Evolutionary conservation across 2,329 filamentous ascomycete species (phyloP), one percentile per base, ranked within the genome.

Genomic region (Blastomyces silverae): DNA sequence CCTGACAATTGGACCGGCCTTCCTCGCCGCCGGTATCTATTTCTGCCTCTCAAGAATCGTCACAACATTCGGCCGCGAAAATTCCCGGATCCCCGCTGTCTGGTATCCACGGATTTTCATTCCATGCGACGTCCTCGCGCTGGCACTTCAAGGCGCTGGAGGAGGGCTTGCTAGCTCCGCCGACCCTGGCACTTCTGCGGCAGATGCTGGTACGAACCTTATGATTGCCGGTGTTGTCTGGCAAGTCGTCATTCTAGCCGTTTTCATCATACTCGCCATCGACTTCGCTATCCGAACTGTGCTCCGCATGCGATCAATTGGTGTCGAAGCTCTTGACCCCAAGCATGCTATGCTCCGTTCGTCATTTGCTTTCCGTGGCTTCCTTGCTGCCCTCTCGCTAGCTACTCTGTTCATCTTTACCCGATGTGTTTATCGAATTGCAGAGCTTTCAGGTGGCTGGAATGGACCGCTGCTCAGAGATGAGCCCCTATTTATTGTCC

Each of bases 1-100:
- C 68, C 78, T 90, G 64, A 89, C 86, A 3, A 82, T 89, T 65
- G 86, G 79, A 0, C 87, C 87, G 0, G 86, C 86, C 0, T 89
- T 88, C 71, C 79, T 88, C 72, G 82, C 85, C 10, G 87, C 85
- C 0, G 84, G 81, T 1, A 81, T 89, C 52, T 89, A 89, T 70
- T 76, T 89, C 62, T 87, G 84, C 66, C 76, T 89, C 11, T 74
- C 75, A 3, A 74, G 75, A 39, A 76, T 79, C 60, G 72, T 79
- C 60, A 70, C 71, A 42, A 66, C 74, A 44, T 78, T 75, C 64
- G 75, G 73, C 59, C 69, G 71, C 31, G 64, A 71, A 15, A 71
- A 75, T 61, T 72, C 74, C n/a, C 71, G 71, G 46, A 70, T 80
- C 58, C 70, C 67, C 7, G 70, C 74, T 5, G 69, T 69, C 22